Percentiles rank a stretch among this genome's conserved stretches.
Conservation (phyloP, 139 green algal species). For the Micromonas commoda region DNA sequence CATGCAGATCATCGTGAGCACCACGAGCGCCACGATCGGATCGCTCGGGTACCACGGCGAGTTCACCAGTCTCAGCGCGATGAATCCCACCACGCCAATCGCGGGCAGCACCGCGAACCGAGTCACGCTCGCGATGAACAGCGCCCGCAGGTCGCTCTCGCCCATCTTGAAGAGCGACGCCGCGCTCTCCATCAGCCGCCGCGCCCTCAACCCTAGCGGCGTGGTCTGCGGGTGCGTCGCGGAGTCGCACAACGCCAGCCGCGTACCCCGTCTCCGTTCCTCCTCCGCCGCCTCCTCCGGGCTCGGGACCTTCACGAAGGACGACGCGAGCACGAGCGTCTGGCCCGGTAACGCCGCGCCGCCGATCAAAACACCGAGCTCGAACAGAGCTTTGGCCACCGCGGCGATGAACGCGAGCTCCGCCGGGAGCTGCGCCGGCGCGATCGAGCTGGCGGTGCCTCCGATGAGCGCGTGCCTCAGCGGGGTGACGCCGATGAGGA, state of each 20-base stretch:
- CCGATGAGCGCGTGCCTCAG: not conserved
- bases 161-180: not conserved
- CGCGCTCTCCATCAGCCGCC: not conserved
- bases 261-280: not conserved
- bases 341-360: conserved; percentile 13
- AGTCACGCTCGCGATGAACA: conserved; percentile 9
- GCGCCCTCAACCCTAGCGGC: not conserved
- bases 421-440: too few relatives aligned
- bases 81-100: not conserved
- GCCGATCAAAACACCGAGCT: conserved; percentile 8
- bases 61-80: conserved; percentile 5
- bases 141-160: not conserved
- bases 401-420: not conserved
- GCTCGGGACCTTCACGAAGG: not conserved
- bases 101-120: conserved; percentile 24
- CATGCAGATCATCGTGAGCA: conserved; percentile 30
- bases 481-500: conserved; percentile 25
- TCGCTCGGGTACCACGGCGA: conserved; percentile 19
- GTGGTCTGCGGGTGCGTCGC: too few relatives aligned
- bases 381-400: not conserved
- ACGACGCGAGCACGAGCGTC: conserved; percentile 18
- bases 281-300: not conserved
- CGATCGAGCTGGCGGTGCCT: not conserved
- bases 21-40: conserved; percentile 9
- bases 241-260: not conserved